phyloP scores from a whole-genome alignment of 768 basidiomycete species.

The Xanthoconium purpureum region DNA sequence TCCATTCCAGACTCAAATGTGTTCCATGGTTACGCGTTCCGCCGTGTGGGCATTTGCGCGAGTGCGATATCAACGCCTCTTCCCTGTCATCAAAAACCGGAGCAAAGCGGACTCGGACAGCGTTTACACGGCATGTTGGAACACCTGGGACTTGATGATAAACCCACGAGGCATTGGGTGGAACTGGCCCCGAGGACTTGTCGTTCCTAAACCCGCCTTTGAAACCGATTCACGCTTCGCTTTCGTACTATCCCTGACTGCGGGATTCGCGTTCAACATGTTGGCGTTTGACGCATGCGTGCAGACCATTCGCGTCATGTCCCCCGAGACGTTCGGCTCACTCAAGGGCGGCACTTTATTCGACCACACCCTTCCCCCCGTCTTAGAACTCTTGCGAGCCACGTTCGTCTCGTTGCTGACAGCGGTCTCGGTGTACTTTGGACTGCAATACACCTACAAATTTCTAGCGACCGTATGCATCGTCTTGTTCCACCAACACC shows the following conservation, averaged over 20 bases:
- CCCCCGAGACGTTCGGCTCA: conserved; percentile 38
- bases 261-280: not conserved
- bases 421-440: conserved; percentile 44
- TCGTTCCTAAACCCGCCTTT: conserved; percentile 10
- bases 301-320: conserved; percentile 26
- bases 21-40: conserved; percentile 12
- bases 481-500: conserved; percentile 43
- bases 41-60: conserved; percentile 22
- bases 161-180: conserved; percentile 28
- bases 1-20: conserved; percentile 15
- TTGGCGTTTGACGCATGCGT: conserved; percentile 17
- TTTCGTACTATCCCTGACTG: conserved; percentile 11
- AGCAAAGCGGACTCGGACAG: not conserved
- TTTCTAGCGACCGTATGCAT: conserved; percentile 44
- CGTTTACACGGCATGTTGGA: conserved; percentile 21
- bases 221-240: conserved; percentile 6
- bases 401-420: conserved; percentile 41
- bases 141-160: conserved; percentile 26
- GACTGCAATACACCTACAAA: conserved; percentile 44
- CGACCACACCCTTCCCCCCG: conserved; percentile 29
- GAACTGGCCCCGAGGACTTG: conserved; percentile 24
- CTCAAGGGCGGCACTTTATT: conserved; percentile 36
- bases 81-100: not conserved
- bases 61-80: conserved; percentile 12
- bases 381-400: conserved; percentile 38